Evolutionary conservation across 345 rosid genomes (phyloP).

Genomic region (Nephelium lappaceum): DNA sequence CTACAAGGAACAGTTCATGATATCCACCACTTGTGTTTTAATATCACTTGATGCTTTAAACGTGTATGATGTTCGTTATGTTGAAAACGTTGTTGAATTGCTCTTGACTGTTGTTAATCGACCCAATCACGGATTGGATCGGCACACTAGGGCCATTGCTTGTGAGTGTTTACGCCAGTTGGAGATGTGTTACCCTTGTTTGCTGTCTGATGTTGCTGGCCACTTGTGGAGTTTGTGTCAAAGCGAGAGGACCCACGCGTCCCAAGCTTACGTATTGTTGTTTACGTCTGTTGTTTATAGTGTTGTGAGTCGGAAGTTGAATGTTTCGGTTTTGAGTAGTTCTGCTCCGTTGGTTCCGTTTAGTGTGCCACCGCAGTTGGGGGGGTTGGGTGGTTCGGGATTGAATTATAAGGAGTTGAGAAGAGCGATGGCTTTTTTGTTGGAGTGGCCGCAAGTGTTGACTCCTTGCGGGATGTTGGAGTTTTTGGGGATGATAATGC

Average conservation of each 20-base stretch:
- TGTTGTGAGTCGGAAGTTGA: slow-evolving; percentile 55
- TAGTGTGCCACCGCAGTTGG: slow-evolving; percentile 55
- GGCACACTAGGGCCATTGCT: slow-evolving; percentile 81
- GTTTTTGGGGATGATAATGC: slow-evolving; percentile 79
- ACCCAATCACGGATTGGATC: slow-evolving; percentile 83
- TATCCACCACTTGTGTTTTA: slow-evolving; percentile 74
- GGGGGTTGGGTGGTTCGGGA: slow-evolving; percentile 23
- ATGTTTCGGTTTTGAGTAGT: slow-evolving; percentile 69
- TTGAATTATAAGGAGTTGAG: slow-evolving; percentile 90
- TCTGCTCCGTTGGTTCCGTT: slow-evolving; percentile 83
- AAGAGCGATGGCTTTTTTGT: slow-evolving; percentile 81
- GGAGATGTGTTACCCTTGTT: slow-evolving; percentile 73
- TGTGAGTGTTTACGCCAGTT: slow-evolving; percentile 88
- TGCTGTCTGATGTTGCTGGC: slow-evolving; percentile 73
- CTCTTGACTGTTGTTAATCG: slow-evolving; percentile 73
- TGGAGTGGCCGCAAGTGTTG: slow-evolving; percentile 80
- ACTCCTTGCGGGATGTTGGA: slow-evolving; percentile 86
- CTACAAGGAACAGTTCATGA: slow-evolving; percentile 83
- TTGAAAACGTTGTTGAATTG: slow-evolving; percentile 68
- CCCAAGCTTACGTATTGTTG: slow-evolving; percentile 75
- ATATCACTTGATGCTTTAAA: slow-evolving; percentile 52
- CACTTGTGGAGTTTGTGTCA: slow-evolving; percentile 91
- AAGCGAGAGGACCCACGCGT: slow-evolving; percentile 90
- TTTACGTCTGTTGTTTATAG: slow-evolving; percentile 61
- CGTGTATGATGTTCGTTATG: slow-evolving; percentile 33